Base-by-base conservation (phyloP, 2,329 filamentous ascomycete species). In the Orbilia brochopaga region DNA sequence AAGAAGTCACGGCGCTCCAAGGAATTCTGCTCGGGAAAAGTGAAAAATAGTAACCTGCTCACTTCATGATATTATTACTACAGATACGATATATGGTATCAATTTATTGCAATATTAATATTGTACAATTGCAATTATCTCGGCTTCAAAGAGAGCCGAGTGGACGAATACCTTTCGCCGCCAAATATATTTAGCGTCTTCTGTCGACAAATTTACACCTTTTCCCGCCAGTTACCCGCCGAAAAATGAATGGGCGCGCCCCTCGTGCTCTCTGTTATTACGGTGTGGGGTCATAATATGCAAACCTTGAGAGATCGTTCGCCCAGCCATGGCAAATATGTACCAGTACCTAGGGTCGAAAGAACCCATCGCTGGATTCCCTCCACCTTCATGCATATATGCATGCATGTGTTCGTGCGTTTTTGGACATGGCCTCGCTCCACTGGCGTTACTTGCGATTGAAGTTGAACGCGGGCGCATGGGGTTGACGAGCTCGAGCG, bases 191-290 rank as follows among this genome's bases (percentile, higher is more conserved):
- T 48, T 48, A 48, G 44, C 19, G 19, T 19, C 19, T 5, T 19
- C 11, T 48, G 44, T 23, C 17, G 44, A 48, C 44, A 48, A 48
- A 48, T 48, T 42, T 48, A 48, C 44, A 48, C 44, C 11, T 10
- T 48, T 48, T 19, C 44, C 44, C 44, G 44, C 44, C 19, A 23
- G 19, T 48, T 48, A 48, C 44, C 44, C 44, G 44, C 44, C 19
- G 44, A 48, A 10, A 3, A 44, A 3, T 3, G n/a, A n/a, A 13
- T 15, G 17, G 17, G 40, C 40, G 40, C 13, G 15, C 13, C 15
- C 13, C 15, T 48, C 17, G 15, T 48, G 44, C 44, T 5, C 3
- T 42, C 32, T 42, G n/a, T 6, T 23, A 19, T 48, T 2, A 48
- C 3, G 21, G 19, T 48, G 44, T 48, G 44, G n/a, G 44, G 44